Evolutionary conservation across 148 eudicot genomes (phyloP).

Genomic region (Camellia sinensis): DNA sequence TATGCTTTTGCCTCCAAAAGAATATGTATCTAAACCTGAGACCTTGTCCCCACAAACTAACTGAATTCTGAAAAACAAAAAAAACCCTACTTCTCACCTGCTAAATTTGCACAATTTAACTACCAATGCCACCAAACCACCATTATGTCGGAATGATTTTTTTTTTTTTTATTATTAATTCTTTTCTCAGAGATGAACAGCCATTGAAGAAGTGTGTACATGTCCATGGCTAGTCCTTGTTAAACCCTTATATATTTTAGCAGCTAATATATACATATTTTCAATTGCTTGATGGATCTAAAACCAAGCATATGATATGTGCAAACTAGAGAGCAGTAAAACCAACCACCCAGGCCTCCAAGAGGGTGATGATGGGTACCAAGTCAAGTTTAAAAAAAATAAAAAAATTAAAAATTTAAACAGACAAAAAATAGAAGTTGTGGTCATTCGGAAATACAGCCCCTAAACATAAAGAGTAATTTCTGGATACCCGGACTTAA

Average conservation of each 20-base stretch:
- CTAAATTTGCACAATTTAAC: conserved; percentile 18
- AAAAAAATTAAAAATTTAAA: background rate
- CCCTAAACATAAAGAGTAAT: too few relatives aligned
- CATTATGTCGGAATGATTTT: background rate
- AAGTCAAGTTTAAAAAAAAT: background rate
- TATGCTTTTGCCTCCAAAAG: conserved; percentile 38
- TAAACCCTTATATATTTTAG: background rate
- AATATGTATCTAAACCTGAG: conserved; percentile 30
- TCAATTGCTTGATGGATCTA: conserved; percentile 6
- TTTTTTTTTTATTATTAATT: background rate
- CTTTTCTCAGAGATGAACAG: background rate
- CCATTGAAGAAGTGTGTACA: background rate
- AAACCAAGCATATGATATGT: background rate
- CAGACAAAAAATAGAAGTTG: too few relatives aligned
- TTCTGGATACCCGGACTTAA: too few relatives aligned
- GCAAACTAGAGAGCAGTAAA: background rate
- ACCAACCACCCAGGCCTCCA: too few relatives aligned
- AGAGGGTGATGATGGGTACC: background rate
- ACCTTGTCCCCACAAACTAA: conserved; percentile 23
- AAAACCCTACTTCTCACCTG: conserved; percentile 13
- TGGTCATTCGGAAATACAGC: too few relatives aligned
- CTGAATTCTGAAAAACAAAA: conserved; percentile 12
- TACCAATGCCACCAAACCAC: conserved; percentile 9
- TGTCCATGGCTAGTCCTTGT: background rate
- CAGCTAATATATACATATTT: too few relatives aligned